Conservation (phyloP, 2,329 filamentous ascomycete species). For the Pseudopyricularia cyperi region DNA sequence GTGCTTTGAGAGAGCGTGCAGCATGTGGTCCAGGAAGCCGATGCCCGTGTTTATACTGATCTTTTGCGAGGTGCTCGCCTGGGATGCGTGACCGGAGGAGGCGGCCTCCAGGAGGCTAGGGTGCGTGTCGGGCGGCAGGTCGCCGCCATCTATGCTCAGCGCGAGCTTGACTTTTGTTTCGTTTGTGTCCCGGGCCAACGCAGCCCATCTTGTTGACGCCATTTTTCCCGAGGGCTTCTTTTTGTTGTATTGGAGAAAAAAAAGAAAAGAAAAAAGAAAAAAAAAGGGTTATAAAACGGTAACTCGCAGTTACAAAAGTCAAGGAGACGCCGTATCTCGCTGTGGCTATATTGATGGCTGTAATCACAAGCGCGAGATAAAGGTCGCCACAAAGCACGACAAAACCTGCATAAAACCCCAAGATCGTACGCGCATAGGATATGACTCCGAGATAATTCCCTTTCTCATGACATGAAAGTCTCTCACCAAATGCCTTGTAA, state of each 20-base stretch:
- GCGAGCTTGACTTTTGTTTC: constrained; percentile 94
- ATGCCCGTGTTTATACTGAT: constrained; percentile 89
- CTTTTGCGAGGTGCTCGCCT: constrained; percentile 70
- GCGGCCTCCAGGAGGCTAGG: constrained; percentile 35
- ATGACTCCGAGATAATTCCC: too few species aligned
- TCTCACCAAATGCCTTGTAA: background rate
- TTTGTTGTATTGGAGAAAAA: too few species aligned
- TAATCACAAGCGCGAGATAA: too few species aligned
- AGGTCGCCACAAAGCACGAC: too few species aligned
- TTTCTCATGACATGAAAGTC: background rate
- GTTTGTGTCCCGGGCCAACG: constrained; percentile 82
- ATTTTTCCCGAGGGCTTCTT: background rate
- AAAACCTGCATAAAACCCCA: too few species aligned
- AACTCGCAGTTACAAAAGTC: too few species aligned
- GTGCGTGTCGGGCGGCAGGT: constrained; percentile 53
- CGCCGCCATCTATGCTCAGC: constrained; percentile 85
- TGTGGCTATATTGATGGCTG: too few species aligned
- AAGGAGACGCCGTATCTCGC: too few species aligned
- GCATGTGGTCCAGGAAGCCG: constrained; percentile 97
- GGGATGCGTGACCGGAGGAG: constrained; percentile 61
- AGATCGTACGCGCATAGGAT: too few species aligned
- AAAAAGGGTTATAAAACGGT: too few species aligned
- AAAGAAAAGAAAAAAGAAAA: too few species aligned
- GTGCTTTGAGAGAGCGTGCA: constrained; percentile 93
- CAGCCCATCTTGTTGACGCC: constrained; percentile 42